Percentiles rank a stretch among this genome's conserved stretches.
These are phyloP conservation scores for Salix suchowensis DNA, from an alignment of 345 rosid species.

Conservation along the genomic window DNA sequence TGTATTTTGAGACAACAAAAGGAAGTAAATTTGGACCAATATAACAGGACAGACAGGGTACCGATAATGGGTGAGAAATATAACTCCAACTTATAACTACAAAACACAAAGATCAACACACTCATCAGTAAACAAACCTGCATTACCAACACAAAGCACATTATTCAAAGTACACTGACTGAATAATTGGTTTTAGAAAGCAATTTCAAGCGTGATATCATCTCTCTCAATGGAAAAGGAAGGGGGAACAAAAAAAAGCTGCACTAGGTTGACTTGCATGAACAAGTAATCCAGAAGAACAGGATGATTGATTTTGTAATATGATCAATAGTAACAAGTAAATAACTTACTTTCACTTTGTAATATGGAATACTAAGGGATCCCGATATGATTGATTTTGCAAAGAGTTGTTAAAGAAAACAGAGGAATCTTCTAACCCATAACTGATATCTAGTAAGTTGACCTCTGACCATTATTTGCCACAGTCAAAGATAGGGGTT, in stretches of 20 bases:
- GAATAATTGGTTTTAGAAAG: not conserved
- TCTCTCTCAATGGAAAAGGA: not conserved
- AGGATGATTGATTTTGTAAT: too few species aligned
- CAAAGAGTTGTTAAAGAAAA: constrained; percentile 28
- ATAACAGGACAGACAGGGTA: not conserved
- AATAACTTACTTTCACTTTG: constrained; percentile 35
- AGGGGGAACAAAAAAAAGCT: not conserved
- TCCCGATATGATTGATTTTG: constrained; percentile 27
- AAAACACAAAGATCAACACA: not conserved
- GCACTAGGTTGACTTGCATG: not conserved
- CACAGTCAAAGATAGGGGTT: constrained; percentile 14
- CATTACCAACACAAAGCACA: not conserved
- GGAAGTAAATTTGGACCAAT: not conserved
- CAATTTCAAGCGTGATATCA: not conserved
- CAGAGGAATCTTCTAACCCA: constrained; percentile 22
- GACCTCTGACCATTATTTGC: constrained; percentile 19
- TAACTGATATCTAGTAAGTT: constrained; percentile 14
- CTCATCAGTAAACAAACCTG: not conserved
- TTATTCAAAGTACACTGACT: not conserved
- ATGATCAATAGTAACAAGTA: constrained; percentile 7
- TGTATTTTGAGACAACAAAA: not conserved
- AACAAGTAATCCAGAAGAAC: constrained; percentile 1
- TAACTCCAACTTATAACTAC: not conserved
- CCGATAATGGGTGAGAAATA: not conserved
- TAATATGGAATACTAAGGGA: constrained; percentile 24